Conservation (phyloP, 768 basidiomycete species). For the Punctularia strigosozonata region DNA sequence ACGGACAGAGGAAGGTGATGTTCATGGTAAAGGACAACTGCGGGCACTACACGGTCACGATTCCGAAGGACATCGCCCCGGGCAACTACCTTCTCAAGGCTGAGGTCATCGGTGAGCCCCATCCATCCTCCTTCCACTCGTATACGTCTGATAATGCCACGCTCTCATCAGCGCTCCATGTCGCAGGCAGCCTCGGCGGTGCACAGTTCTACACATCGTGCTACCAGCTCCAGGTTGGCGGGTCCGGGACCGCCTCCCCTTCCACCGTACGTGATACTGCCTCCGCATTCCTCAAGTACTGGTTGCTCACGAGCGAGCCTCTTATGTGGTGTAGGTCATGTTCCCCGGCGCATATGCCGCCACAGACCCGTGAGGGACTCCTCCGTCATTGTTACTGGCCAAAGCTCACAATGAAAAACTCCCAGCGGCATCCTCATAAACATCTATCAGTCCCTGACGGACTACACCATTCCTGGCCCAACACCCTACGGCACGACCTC, state of each 20-base stretch:
- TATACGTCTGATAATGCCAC: neutral
- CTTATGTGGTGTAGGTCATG: constrained; percentile 25
- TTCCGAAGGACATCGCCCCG: constrained; percentile 27
- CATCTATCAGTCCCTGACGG: constrained; percentile 29
- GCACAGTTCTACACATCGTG: constrained; percentile 24
- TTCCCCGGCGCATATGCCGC: constrained; percentile 34
- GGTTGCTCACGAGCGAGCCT: constrained; percentile 27
- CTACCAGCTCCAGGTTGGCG: constrained; percentile 32
- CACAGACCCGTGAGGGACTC: too few species aligned
- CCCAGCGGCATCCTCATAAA: constrained; percentile 36
- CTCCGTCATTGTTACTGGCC: too few species aligned
- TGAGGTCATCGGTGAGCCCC: constrained; percentile 32
- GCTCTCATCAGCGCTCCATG: constrained; percentile 29
- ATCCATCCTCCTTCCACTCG: neutral
- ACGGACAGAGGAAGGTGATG: too few species aligned
- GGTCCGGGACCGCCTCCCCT: constrained; percentile 29
- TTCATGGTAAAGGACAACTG: constrained; percentile 28
- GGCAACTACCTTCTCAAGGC: constrained; percentile 39
- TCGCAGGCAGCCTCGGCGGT: constrained; percentile 30
- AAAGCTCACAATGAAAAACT: too few species aligned
- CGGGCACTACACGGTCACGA: constrained; percentile 38
- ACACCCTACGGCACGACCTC: constrained; percentile 33
- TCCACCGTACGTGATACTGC: neutral
- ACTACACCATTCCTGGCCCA: constrained; percentile 39
- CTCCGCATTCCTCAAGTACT: constrained; percentile 31